Evolutionary conservation across 805 yeast species (phyloP).

Genomic region (Debaryomyces prosopidis): DNA sequence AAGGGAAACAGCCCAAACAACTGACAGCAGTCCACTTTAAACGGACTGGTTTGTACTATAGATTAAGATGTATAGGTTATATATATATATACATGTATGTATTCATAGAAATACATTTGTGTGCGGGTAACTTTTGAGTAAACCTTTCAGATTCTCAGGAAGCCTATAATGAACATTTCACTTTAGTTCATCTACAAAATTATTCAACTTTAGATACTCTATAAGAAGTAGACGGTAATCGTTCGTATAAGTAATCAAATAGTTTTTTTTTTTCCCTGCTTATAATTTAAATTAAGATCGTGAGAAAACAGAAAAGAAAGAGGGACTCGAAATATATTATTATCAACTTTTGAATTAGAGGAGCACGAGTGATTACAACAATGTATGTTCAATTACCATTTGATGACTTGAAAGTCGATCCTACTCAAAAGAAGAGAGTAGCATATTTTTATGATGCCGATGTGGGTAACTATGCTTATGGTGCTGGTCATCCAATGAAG

Average conservation of each 20-base stretch:
- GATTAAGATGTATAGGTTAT: background rate
- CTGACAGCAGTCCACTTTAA: background rate
- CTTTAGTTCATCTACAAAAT: background rate
- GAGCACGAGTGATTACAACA: background rate
- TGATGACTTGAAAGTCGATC: slow-evolving; percentile 45
- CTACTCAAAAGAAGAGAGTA: slow-evolving; percentile 40
- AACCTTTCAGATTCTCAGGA: background rate
- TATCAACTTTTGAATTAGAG: background rate
- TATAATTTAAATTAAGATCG: no score
- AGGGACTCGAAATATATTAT: background rate
- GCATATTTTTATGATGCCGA: slow-evolving; percentile 62
- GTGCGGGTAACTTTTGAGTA: slow-evolving; percentile 4
- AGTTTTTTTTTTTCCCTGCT: no score
- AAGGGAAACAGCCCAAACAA: slow-evolving; percentile 5
- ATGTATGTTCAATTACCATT: slow-evolving; percentile 47
- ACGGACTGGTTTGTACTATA: background rate
- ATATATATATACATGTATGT: background rate
- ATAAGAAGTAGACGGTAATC: no score
- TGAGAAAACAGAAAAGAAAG: background rate
- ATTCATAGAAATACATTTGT: no score
- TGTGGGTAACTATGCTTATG: slow-evolving; percentile 97
- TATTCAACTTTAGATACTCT: no score
- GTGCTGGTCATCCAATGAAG: slow-evolving; percentile 99
- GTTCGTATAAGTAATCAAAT: no score
- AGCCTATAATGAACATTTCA: background rate